phyloP scores from a whole-genome alignment of 2,329 filamentous ascomycete species.

The Onygenales sp. region DNA sequence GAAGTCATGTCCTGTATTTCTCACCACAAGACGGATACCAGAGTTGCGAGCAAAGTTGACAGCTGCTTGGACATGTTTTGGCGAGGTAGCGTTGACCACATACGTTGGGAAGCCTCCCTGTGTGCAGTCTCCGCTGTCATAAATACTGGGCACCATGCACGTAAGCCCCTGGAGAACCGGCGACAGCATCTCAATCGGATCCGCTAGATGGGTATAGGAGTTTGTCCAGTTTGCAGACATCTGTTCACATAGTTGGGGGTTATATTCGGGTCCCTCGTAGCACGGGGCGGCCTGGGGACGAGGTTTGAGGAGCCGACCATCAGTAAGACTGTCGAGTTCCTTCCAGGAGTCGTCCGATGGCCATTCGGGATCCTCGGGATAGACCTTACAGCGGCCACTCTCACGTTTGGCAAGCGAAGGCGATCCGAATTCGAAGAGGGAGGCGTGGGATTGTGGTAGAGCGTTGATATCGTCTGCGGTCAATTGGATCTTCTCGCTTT shows the following conservation, averaged over 20 bases:
- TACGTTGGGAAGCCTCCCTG: slow-evolving; percentile 20
- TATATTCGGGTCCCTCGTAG: slow-evolving; percentile 18
- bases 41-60: slow-evolving; percentile 35
- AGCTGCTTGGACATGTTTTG: slow-evolving; percentile 16
- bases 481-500: slow-evolving; percentile 3
- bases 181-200: slow-evolving; percentile 20
- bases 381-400: slow-evolving; percentile 29
- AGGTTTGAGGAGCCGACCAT: slow-evolving; percentile 22
- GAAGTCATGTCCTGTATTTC: slow-evolving; percentile 46
- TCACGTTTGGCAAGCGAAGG: slow-evolving; percentile 11
- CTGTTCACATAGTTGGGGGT: slow-evolving; percentile 13
- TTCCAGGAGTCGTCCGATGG: slow-evolving; percentile 12
- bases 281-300: slow-evolving; percentile 21
- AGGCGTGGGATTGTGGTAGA: background rate
- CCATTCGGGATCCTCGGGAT: slow-evolving; percentile 16
- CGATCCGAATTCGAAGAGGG: slow-evolving; percentile 15
- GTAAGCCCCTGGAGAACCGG: slow-evolving; percentile 18
- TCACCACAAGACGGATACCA: slow-evolving; percentile 37
- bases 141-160: slow-evolving; percentile 12
- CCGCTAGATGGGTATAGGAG: slow-evolving; percentile 8
- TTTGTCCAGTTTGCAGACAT: slow-evolving; percentile 14
- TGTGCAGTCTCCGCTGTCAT: background rate
- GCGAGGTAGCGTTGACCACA: slow-evolving; percentile 24
- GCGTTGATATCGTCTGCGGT: background rate
- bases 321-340: slow-evolving; percentile 26